Evolutionary conservation across 2,329 filamentous ascomycete species (phyloP).

Genomic region (Colletotrichum sp.): DNA sequence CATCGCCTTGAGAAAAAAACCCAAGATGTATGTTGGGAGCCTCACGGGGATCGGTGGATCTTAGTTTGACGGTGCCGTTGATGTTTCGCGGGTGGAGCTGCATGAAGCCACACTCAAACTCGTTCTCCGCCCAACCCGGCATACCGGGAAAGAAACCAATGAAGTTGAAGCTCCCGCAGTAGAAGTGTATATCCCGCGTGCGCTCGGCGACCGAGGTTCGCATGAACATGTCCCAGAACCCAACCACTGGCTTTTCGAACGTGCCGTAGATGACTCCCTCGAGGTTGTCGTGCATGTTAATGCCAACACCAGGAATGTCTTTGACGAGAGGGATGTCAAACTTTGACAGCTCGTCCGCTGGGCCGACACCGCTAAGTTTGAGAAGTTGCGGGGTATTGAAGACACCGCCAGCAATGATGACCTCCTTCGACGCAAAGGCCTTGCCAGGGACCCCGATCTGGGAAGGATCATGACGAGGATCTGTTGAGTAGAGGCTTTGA

Average conservation of each 20-base stretch:
- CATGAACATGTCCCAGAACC: constrained; percentile 51
- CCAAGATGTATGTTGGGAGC: constrained; percentile 67
- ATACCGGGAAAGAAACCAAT: background rate
- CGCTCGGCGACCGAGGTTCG: constrained; percentile 37
- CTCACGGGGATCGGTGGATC: constrained; percentile 65
- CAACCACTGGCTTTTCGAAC: constrained; percentile 33
- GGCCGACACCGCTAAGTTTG: constrained; percentile 55
- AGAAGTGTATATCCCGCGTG: background rate
- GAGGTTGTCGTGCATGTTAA: constrained; percentile 52
- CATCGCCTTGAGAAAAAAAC: constrained; percentile 54
- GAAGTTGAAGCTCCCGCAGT: background rate
- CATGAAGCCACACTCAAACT: constrained; percentile 25
- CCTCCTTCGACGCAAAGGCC: constrained; percentile 41
- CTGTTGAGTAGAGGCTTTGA: constrained; percentile 23
- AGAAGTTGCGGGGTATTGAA: constrained; percentile 58
- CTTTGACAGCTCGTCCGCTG: constrained; percentile 42
- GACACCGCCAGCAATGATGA: constrained; percentile 54
- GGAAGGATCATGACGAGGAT: constrained; percentile 24
- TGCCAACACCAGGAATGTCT: constrained; percentile 53
- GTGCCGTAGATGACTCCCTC: constrained; percentile 23
- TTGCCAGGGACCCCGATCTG: constrained; percentile 6
- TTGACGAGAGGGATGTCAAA: constrained; percentile 49
- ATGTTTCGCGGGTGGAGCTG: constrained; percentile 54
- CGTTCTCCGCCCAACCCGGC: background rate
- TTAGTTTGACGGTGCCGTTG: constrained; percentile 66